Evolutionary conservation across 495 filamentous ascomycete species (phyloP).

Genomic region (Sordaria brevicollis): DNA sequence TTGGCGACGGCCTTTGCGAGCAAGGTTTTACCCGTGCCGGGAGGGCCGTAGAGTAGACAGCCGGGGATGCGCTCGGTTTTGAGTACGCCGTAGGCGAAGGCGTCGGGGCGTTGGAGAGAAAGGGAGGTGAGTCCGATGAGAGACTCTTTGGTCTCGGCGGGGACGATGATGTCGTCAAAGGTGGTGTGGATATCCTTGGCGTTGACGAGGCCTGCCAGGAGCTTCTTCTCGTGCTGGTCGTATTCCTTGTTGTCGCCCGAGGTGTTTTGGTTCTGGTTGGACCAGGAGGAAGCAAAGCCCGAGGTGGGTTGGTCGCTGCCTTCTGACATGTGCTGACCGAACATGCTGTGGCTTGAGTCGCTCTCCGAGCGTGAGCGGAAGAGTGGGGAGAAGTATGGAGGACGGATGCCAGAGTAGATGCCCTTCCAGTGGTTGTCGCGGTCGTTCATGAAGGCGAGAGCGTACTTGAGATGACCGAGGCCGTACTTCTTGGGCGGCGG

Average conservation of each 20-base stretch:
- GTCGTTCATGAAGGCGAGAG: constrained; percentile 13
- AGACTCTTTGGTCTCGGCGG: constrained; percentile 73
- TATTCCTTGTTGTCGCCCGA: constrained; percentile 11
- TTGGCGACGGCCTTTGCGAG: constrained; percentile 94
- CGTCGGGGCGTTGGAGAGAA: constrained; percentile 80
- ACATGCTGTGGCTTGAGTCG: neutral
- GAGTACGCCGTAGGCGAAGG: constrained; percentile 91
- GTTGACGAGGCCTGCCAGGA: constrained; percentile 73
- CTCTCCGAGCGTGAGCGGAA: neutral
- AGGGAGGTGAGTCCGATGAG: constrained; percentile 83
- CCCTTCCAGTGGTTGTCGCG: constrained; percentile 15
- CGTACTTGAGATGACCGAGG: constrained; percentile 6
- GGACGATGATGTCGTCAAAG: constrained; percentile 74
- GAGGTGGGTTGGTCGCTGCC: neutral
- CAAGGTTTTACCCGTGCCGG: constrained; percentile 91
- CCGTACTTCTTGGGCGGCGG: constrained; percentile 7
- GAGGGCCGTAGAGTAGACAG: constrained; percentile 84
- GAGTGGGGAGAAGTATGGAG: constrained; percentile 24
- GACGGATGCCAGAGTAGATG: constrained; percentile 6
- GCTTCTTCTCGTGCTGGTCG: constrained; percentile 64
- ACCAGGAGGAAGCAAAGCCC: neutral
- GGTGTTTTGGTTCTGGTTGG: neutral
- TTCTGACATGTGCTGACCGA: neutral
- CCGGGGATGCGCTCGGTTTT: constrained; percentile 86
- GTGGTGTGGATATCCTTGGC: constrained; percentile 72